phyloP scores from a whole-genome alignment of 163 green algal genomes.

The Chlorella variabilis region DNA sequence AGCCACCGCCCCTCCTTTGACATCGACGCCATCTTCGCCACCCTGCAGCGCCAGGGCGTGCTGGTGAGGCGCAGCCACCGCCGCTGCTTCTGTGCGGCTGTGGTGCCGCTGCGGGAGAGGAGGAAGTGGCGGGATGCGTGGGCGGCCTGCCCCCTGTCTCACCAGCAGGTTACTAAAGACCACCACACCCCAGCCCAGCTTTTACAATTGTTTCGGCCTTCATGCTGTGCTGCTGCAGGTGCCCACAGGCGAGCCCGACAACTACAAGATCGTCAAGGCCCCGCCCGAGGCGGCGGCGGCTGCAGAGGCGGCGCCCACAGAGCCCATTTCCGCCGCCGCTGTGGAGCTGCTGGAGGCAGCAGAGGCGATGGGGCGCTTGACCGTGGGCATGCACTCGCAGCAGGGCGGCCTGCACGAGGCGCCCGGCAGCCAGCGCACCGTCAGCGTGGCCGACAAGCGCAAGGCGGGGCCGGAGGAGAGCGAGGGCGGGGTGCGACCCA shows the following conservation, averaged over 20 bases:
- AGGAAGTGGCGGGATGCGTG: too few relatives aligned
- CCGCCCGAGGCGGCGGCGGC: neutral
- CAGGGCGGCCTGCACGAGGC: constrained; percentile 19
- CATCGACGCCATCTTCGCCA: constrained; percentile 13
- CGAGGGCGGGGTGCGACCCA: neutral
- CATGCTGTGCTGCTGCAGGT: too few relatives aligned
- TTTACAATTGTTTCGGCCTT: too few relatives aligned
- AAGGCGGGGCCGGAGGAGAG: neutral
- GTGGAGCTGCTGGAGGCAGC: neutral
- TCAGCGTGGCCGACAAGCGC: constrained; percentile 26
- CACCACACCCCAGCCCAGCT: too few relatives aligned
- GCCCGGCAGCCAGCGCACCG: constrained; percentile 20
- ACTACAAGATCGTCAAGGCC: neutral
- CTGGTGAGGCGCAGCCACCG: too few relatives aligned
- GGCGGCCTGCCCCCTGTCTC: too few relatives aligned
- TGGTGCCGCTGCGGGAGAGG: too few relatives aligned
- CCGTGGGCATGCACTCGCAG: neutral
- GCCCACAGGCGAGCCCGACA: constrained; percentile 7
- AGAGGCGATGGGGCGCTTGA: neutral
- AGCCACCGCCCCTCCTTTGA: neutral
- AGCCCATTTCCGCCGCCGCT: neutral
- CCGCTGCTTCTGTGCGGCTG: too few relatives aligned
- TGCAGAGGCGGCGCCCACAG: neutral
- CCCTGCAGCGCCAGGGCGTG: constrained; percentile 2
- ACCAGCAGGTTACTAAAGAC: too few relatives aligned